These are phyloP conservation scores for Petunia hybrid DNA, from an alignment of 305 asterid species.

Conservation along the genomic window DNA sequence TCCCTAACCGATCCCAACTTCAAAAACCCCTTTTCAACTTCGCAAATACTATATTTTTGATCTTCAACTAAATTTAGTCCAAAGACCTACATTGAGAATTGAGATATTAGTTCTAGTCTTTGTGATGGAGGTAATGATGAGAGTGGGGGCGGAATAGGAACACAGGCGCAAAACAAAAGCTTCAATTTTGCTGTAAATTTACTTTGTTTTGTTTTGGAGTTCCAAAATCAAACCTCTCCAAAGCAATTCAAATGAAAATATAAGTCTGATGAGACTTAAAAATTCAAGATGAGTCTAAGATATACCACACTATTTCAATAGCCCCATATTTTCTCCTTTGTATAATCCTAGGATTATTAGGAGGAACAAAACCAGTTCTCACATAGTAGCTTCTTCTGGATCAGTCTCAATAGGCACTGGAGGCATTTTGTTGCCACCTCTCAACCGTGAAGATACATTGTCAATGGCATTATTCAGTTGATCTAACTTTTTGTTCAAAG, in stretches of 20 bases:
- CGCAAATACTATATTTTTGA: background rate
- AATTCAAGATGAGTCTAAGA: background rate
- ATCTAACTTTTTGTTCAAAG: slow-evolving; percentile 69
- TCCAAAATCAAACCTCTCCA: background rate
- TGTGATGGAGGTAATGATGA: background rate
- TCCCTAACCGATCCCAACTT: background rate
- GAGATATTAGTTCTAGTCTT: too few species aligned
- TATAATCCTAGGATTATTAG: background rate
- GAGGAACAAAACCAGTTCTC: slow-evolving; percentile 40
- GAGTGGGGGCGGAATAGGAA: background rate
- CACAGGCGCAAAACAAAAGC: background rate
- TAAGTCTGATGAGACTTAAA: background rate
- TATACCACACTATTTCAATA: background rate
- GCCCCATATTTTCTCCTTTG: background rate
- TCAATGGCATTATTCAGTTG: slow-evolving; percentile 91
- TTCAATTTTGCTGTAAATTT: background rate
- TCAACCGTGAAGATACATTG: slow-evolving; percentile 80
- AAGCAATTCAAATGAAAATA: background rate
- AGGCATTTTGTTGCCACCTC: slow-evolving; percentile 74
- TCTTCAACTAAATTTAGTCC: background rate
- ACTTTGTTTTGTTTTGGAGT: background rate
- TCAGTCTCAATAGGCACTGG: slow-evolving; percentile 61
- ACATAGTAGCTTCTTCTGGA: slow-evolving; percentile 64
- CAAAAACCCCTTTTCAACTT: background rate
- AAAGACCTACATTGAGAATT: too few species aligned